These are phyloP conservation scores for Meyerozyma athensensis DNA, from an alignment of 1,139 yeast species.

Conservation along the genomic window DNA sequence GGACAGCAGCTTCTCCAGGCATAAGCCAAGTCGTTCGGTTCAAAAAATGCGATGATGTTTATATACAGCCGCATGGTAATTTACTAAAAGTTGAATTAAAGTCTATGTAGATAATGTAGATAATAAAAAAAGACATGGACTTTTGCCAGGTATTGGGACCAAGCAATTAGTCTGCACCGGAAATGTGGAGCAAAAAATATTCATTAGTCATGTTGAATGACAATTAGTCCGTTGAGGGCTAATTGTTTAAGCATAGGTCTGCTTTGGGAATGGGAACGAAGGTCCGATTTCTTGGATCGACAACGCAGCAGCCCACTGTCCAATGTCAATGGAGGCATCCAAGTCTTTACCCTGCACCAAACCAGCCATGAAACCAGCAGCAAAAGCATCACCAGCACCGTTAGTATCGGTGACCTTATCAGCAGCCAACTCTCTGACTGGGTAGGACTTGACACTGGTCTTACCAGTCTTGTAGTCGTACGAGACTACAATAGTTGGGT, in stretches of 20 bases:
- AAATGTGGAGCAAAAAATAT: not conserved
- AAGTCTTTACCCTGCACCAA: conserved; percentile 70
- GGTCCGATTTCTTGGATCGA: conserved; percentile 95
- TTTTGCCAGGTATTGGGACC: too few relatives aligned
- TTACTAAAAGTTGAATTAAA: conserved; percentile 3
- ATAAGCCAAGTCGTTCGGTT: not conserved
- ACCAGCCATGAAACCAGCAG: conserved; percentile 94
- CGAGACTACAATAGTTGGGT: conserved; percentile 75
- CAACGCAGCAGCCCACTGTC: conserved; percentile 95
- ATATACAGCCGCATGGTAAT: not conserved
- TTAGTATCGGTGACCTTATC: conserved; percentile 82
- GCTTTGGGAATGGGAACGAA: conserved; percentile 81
- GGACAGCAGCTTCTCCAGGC: conserved; percentile 33
- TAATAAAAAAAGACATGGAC: too few relatives aligned
- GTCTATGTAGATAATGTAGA: not conserved
- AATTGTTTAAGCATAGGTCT: conserved; percentile 36
- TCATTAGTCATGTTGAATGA: conserved; percentile 4
- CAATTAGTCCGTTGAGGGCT: not conserved
- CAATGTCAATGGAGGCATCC: conserved; percentile 66
- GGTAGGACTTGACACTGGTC: conserved; percentile 46
- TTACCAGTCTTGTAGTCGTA: conserved; percentile 45
- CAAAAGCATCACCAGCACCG: conserved; percentile 99
- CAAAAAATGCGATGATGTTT: not conserved
- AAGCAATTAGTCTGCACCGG: not conserved
- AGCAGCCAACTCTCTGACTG: conserved; percentile 67